Evolutionary conservation across 2,329 filamentous ascomycete species (phyloP), one percentile per base, ranked within the genome.

Genomic region (Eurotiales sp.): DNA sequence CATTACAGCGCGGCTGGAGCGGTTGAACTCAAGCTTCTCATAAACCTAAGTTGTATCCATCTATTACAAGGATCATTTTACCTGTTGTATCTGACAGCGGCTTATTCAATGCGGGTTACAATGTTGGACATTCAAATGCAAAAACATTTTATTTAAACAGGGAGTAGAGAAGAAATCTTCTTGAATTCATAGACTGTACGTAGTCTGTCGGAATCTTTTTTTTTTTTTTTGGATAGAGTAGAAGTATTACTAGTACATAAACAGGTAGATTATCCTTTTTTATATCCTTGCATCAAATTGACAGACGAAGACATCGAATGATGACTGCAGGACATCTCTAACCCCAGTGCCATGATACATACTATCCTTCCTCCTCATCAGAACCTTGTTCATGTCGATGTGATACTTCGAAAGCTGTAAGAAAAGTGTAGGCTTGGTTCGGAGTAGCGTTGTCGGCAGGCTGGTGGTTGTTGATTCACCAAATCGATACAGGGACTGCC

Each of bases 1-100:
- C 7, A 73, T 73, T 22, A 71, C 71, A 2, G 61, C 68, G 45
- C 69, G 69, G 29, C 55, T 73, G 12, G 69, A 70, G 51, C 66
- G 70, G 37, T 61, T 73, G 12, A 71, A 67, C 48, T 63, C 68
- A 1, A 68, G 61, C 41, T 42, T 72, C 21, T 66, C 34, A 19
- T 46, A 36, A 12, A 27, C 25, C 10, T 27, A 5, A 27, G n/a
- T n/a, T n/a, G 12, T n/a, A n/a, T n/a, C n/a, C n/a, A 6, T 27
- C 25, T 27, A 27, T 27, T 27, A 10, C 5, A 10, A 27, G 25
- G 10, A 27, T 10, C 25, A n/a, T 27, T 27, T 5, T 27, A 27
- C 10, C 10, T 27, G 25, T 27, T 27, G 25, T 27, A 27, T 27
- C 25, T 27, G 10, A 27, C n/a, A n/a, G n/a, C n/a, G n/a, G n/a